Conservation (phyloP, 306 rosid genomes). For the Vigna nakashimae region DNA sequence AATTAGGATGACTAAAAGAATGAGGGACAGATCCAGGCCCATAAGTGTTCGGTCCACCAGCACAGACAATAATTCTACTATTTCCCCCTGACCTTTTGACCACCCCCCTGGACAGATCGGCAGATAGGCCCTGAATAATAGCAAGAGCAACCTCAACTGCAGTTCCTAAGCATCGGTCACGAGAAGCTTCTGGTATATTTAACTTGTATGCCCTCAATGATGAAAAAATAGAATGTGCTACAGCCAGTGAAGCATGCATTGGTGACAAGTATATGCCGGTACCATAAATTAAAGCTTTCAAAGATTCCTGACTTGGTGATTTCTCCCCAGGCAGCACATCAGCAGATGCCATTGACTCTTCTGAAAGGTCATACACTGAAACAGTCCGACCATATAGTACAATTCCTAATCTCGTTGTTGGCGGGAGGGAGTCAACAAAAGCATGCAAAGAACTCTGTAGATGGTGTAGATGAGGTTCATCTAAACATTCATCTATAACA, state of each 20-base stretch:
- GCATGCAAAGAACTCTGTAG: constrained; percentile 97
- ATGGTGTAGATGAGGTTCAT: constrained; percentile 91
- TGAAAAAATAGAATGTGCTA: constrained; percentile 92
- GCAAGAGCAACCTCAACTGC: constrained; percentile 99
- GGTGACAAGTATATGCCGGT: constrained; percentile 93
- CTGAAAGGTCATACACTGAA: constrained; percentile 90
- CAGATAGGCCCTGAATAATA: constrained; percentile 93
- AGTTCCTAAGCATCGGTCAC: constrained; percentile 95
- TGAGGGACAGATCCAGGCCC: constrained; percentile 99
- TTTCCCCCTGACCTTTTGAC: constrained; percentile 88
- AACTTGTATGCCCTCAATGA: constrained; percentile 84
- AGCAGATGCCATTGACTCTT: constrained; percentile 89
- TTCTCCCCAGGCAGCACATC: constrained; percentile 97
- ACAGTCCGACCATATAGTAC: constrained; percentile 88
- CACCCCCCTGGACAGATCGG: constrained; percentile 88
- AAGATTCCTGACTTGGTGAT: constrained; percentile 75
- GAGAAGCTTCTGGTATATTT: constrained; percentile 82
- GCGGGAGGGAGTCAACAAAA: constrained; percentile 88
- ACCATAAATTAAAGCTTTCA: constrained; percentile 86
- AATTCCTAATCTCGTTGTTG: constrained; percentile 89
- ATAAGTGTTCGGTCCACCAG: constrained; percentile 94
- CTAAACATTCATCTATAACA: constrained; percentile 92
- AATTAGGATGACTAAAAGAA: constrained; percentile 88
- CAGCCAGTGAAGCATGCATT: constrained; percentile 91
- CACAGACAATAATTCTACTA: constrained; percentile 91